These are phyloP conservation scores for Picea glauca DNA, from an alignment of 75 land plant genomes.

Conservation along the genomic window DNA sequence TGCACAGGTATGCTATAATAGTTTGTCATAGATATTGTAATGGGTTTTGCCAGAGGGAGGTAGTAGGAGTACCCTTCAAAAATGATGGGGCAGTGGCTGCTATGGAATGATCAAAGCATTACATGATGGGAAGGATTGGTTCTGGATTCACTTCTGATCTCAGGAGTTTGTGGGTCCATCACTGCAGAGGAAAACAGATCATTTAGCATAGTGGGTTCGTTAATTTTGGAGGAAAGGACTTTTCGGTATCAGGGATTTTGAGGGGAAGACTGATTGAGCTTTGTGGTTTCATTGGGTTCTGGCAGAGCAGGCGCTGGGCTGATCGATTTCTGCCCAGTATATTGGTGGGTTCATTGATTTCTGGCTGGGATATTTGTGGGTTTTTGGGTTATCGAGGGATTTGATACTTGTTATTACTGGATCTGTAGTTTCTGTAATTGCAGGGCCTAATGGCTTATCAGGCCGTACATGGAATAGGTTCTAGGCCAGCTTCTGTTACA, in stretches of 20 bases:
- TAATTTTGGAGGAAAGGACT: neutral
- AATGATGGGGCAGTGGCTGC: neutral
- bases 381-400: neutral
- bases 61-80: neutral
- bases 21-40: neutral
- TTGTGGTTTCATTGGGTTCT: neutral
- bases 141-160: neutral
- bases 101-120: constrained; percentile 10
- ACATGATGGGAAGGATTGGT: neutral
- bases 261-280: neutral
- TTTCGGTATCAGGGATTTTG: neutral
- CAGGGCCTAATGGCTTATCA: constrained; percentile 3
- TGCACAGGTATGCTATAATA: constrained; percentile 3
- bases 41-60: neutral
- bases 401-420: neutral
- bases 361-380: constrained; percentile 5
- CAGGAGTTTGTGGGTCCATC: neutral
- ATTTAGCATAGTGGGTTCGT: neutral
- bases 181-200: neutral
- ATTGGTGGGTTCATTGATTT: constrained; percentile 3
- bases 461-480: neutral
- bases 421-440: neutral
- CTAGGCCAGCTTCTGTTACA: constrained; percentile 9
- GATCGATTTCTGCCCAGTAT: neutral
- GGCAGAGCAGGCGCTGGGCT: neutral